Percentiles rank a stretch among this genome's conserved stretches.
These are phyloP conservation scores for Lentinula raphanica DNA, from an alignment of 768 basidiomycete species.

Conservation along the genomic window DNA sequence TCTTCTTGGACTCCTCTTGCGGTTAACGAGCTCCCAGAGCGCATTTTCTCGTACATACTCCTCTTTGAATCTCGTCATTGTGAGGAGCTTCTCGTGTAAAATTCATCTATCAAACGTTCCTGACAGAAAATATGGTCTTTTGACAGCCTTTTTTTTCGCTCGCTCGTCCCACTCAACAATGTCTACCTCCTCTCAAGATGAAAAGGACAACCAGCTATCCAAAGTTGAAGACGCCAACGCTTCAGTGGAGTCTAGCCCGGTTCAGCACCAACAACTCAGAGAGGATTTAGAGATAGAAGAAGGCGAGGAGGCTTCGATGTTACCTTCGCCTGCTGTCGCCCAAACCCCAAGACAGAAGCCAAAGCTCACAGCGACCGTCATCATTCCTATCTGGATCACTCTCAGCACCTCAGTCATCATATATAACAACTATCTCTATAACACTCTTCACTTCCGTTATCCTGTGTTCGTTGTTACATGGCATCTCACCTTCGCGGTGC, in stretches of 20 bases:
- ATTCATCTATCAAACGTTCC: neutral
- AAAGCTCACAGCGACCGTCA: slow-evolving; percentile 59
- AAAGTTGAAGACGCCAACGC: neutral
- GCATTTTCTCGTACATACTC: neutral
- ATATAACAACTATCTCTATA: slow-evolving; percentile 92
- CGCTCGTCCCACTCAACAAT: neutral
- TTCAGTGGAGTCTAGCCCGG: neutral
- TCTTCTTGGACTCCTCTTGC: neutral
- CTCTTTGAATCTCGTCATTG: neutral
- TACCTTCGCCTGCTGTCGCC: slow-evolving; percentile 58
- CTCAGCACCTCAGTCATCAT: slow-evolving; percentile 89
- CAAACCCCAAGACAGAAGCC: slow-evolving; percentile 35
- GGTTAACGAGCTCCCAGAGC: neutral
- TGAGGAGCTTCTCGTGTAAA: neutral
- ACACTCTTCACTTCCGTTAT: slow-evolving; percentile 76
- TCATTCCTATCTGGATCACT: slow-evolving; percentile 91
- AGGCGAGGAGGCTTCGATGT: slow-evolving; percentile 17
- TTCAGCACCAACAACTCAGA: neutral
- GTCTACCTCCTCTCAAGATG: neutral
- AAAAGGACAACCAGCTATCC: neutral
- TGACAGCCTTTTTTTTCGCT: neutral
- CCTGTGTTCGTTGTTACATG: slow-evolving; percentile 93
- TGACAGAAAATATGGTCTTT: neutral
- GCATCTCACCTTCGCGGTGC: slow-evolving; percentile 64
- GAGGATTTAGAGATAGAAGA: slow-evolving; percentile 1